phyloP scores from a whole-genome alignment of 805 yeast genomes.

The Candida piceae region DNA sequence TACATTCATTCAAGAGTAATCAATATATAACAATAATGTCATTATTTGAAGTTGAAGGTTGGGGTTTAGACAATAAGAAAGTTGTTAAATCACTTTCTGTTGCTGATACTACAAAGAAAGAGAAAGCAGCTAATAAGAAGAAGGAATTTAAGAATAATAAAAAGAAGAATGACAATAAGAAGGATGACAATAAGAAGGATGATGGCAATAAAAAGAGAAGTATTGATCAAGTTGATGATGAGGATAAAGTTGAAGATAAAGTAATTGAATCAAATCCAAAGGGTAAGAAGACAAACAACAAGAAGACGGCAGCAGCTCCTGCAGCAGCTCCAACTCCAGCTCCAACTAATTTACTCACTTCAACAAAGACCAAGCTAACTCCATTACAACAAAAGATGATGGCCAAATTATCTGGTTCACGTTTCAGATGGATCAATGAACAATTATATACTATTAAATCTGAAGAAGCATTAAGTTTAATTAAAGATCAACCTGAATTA shows the following conservation, averaged over 20 bases:
- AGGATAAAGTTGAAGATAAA: no score
- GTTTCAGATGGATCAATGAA: slow-evolving; percentile 98
- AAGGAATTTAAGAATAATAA: slow-evolving; percentile 5
- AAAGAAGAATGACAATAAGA: slow-evolving; percentile 3
- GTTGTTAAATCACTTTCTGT: slow-evolving; percentile 38
- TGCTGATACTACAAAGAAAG: slow-evolving; percentile 21
- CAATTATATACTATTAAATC: slow-evolving; percentile 88
- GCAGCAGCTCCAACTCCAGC: not conserved
- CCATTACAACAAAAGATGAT: slow-evolving; percentile 94
- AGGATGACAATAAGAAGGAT: slow-evolving; percentile 4
- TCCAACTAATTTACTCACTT: slow-evolving; percentile 1
- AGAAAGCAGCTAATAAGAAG: slow-evolving; percentile 21
- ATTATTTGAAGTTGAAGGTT: slow-evolving; percentile 75
- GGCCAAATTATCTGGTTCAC: slow-evolving; percentile 88
- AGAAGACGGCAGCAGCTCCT: not conserved
- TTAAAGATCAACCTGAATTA: slow-evolving; percentile 76
- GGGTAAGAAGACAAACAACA: not conserved
- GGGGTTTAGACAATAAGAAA: slow-evolving; percentile 58
- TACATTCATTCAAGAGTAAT: no score
- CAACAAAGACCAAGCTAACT: slow-evolving; percentile 39
- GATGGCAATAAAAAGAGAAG: slow-evolving; percentile 6
- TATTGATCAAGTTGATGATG: no score
- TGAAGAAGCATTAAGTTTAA: slow-evolving; percentile 64
- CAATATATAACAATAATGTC: no score
- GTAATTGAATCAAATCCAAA: no score